Evolutionary conservation across 345 rosid genomes (phyloP).

Genomic region (Salix udensis): DNA sequence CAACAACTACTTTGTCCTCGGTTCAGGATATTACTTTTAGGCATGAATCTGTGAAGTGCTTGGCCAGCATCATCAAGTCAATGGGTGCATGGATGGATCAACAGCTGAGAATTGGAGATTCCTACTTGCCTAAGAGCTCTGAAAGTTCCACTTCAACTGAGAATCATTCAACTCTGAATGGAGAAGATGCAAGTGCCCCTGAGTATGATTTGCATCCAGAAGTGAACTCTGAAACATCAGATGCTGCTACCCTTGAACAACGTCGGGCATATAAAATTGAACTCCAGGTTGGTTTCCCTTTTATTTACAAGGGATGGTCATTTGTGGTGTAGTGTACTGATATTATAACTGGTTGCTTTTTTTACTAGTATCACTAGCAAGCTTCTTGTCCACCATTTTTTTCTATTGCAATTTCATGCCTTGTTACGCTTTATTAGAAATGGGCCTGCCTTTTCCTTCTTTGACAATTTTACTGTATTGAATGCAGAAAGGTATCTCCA

Average conservation of each 20-base stretch:
- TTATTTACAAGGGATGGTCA: slow-evolving; percentile 1
- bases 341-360: slow-evolving; percentile 3
- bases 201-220: slow-evolving; percentile 74
- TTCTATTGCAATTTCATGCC: not conserved
- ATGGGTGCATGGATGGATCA: slow-evolving; percentile 97
- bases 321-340: not conserved
- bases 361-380: not conserved
- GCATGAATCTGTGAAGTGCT: slow-evolving; percentile 93
- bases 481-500: slow-evolving; percentile 83
- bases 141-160: slow-evolving; percentile 54
- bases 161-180: slow-evolving; percentile 39
- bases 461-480: slow-evolving; percentile 33
- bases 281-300: slow-evolving; percentile 62
- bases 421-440: not conserved
- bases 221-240: slow-evolving; percentile 60
- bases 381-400: not conserved
- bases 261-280: slow-evolving; percentile 89
- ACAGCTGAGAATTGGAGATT: slow-evolving; percentile 61
- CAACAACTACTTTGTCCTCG: slow-evolving; percentile 70
- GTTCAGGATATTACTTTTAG: slow-evolving; percentile 84
- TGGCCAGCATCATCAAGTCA: slow-evolving; percentile 75
- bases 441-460: not conserved
- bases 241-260: slow-evolving; percentile 82
- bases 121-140: slow-evolving; percentile 45
- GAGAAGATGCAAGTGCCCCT: slow-evolving; percentile 54